These are phyloP conservation scores for Eurotiales sp. DNA, from an alignment of 2,329 filamentous ascomycete species.

Conservation along the genomic window DNA sequence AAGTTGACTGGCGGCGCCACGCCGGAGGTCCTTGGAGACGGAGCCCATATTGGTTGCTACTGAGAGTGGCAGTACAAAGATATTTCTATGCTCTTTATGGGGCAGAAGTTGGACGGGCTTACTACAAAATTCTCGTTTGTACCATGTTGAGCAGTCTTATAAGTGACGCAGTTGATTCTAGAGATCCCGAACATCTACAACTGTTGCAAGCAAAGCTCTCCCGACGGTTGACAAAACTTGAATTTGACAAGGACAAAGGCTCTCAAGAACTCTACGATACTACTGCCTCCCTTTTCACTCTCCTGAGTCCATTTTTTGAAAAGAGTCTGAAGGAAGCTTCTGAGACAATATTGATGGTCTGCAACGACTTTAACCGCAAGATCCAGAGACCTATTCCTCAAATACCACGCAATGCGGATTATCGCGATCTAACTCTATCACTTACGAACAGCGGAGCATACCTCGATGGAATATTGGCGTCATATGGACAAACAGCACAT, in stretches of 20 bases:
- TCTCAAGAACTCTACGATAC: slow-evolving; percentile 12
- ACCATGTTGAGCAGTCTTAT: slow-evolving; percentile 48
- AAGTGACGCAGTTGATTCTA: slow-evolving; percentile 28
- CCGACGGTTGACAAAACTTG: slow-evolving; percentile 57
- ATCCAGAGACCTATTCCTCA: slow-evolving; percentile 26
- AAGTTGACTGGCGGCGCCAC: slow-evolving; percentile 50
- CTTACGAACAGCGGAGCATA: slow-evolving; percentile 1
- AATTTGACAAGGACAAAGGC: too few species aligned
- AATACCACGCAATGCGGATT: background rate
- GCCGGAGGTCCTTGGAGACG: slow-evolving; percentile 58
- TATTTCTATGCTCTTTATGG: slow-evolving; percentile 44
- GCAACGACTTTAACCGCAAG: slow-evolving; percentile 39
- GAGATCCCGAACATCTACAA: slow-evolving; percentile 34
- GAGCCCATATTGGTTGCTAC: slow-evolving; percentile 58
- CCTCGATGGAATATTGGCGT: background rate
- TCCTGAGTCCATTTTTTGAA: slow-evolving; percentile 18
- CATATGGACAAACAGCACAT: background rate
- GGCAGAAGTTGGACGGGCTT: slow-evolving; percentile 39
- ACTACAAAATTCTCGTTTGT: slow-evolving; percentile 58
- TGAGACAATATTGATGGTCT: slow-evolving; percentile 21
- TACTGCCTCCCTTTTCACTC: slow-evolving; percentile 10
- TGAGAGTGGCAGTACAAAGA: slow-evolving; percentile 57
- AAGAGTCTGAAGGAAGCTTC: background rate
- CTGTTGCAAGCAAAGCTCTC: slow-evolving; percentile 53
- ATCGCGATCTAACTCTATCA: background rate